phyloP scores from a whole-genome alignment of 75 land plant species.

The Selaginella tamariscina region DNA sequence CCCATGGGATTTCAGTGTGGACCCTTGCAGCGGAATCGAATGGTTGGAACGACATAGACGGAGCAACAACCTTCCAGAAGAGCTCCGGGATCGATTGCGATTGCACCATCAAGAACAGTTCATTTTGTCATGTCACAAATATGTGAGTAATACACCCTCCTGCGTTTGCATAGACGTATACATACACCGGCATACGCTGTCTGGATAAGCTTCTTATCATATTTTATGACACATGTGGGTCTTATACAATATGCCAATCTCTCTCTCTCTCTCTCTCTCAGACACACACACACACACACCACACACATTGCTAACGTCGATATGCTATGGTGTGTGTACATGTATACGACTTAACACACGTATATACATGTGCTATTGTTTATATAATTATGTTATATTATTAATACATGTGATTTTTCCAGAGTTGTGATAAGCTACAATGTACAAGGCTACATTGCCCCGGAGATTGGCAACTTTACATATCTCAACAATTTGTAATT shows the following conservation, averaged over 20 bases:
- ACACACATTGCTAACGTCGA: too few species aligned
- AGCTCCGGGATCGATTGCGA: not conserved
- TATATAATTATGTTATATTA: too few species aligned
- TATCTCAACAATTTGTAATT: conserved; percentile 3
- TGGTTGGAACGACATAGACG: not conserved
- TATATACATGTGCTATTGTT: not conserved
- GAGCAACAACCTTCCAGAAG: not conserved
- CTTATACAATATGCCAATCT: too few species aligned
- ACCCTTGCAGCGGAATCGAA: not conserved
- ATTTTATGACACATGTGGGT: too few species aligned
- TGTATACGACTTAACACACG: too few species aligned
- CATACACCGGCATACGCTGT: too few species aligned
- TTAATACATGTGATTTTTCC: not conserved
- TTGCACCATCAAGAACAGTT: not conserved
- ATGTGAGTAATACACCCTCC: not conserved
- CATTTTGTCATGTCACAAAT: not conserved
- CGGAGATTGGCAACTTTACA: conserved; percentile 6
- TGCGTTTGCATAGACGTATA: too few species aligned
- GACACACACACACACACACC: too few species aligned
- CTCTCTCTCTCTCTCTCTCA: too few species aligned
- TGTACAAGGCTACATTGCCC: not conserved
- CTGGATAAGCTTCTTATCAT: too few species aligned
- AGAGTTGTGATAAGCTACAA: not conserved
- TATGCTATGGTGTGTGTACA: too few species aligned
- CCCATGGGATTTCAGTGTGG: conserved; percentile 13